Conservation (phyloP, 192 early-diverging fungal species). For the Backusella liffmaniae region DNA sequence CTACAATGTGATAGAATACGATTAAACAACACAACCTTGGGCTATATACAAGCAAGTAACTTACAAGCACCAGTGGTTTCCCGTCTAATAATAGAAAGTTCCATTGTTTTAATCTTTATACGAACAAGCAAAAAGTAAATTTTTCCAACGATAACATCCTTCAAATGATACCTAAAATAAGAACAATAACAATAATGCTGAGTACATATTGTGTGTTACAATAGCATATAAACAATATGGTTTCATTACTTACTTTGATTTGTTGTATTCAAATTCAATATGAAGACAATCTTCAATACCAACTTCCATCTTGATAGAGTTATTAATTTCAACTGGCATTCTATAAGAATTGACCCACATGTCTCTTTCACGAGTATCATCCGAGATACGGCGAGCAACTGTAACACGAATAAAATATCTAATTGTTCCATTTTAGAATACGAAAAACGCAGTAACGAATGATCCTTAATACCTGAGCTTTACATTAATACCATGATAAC, state of each 20-base stretch:
- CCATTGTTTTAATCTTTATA: constrained; percentile 99
- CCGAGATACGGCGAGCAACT: constrained; percentile 79
- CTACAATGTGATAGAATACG: constrained; percentile 25
- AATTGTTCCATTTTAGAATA: not conserved
- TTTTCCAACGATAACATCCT: constrained; percentile 98
- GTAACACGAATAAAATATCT: constrained; percentile 95
- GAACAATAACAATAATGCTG: not conserved
- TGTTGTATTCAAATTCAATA: constrained; percentile 99
- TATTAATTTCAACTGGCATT: constrained; percentile 86
- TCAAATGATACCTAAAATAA: constrained; percentile 81
- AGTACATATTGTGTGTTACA: not conserved
- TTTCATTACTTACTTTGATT: constrained; percentile 72
- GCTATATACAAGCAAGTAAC: not conserved
- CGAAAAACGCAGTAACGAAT: not conserved
- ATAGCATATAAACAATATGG: not conserved
- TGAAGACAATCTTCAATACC: constrained; percentile 98
- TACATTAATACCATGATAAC: constrained; percentile 96
- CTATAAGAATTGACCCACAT: constrained; percentile 98
- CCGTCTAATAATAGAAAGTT: constrained; percentile 95
- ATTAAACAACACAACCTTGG: not conserved
- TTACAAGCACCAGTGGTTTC: constrained; percentile 89
- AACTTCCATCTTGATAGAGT: constrained; percentile 98
- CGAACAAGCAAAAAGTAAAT: constrained; percentile 98
- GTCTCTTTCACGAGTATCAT: constrained; percentile 89
- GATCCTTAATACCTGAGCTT: constrained; percentile 68